These are phyloP conservation scores for Spongospora subterranea DNA, from an alignment of 208 protist genomes.

Conservation along the genomic window DNA sequence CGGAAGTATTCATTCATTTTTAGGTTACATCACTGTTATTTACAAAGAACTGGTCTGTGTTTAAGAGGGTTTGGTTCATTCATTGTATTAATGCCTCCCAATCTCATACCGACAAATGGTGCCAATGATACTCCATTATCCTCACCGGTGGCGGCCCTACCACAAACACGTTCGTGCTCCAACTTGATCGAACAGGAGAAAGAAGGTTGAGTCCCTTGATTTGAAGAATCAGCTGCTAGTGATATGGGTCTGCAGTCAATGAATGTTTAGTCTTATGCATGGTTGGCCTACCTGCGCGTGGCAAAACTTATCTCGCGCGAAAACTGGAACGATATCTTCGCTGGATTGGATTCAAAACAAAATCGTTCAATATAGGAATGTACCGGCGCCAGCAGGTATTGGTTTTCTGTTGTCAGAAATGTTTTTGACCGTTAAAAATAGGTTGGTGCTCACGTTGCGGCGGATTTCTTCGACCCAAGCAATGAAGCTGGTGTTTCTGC, in stretches of 20 bases:
- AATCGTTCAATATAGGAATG: conserved; percentile 69
- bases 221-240: too few species aligned
- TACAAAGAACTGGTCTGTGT: too few species aligned
- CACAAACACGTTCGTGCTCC: too few species aligned
- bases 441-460: conserved; percentile 61
- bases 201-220: too few species aligned
- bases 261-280: conserved; percentile 70
- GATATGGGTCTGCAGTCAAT: background rate
- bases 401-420: background rate
- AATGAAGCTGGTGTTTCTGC: conserved; percentile 64
- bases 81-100: too few species aligned
- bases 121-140: too few species aligned
- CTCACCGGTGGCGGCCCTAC: too few species aligned
- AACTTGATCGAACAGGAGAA: too few species aligned
- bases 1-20: too few species aligned
- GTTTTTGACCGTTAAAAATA: background rate
- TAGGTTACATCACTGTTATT: too few species aligned
- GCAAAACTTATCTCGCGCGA: conserved; percentile 71
- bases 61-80: too few species aligned
- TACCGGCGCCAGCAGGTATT: conserved; percentile 64
- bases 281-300: conserved; percentile 72
- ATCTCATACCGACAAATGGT: too few species aligned
- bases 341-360: conserved; percentile 66
- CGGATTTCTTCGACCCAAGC: conserved; percentile 68
- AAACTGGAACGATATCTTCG: conserved; percentile 69